A percentile compares a stretch with the other conserved stretches of the same genome.
These are phyloP conservation scores for Knoxia roxburghii DNA, from an alignment of 257 asterid genomes.

Conservation along the genomic window DNA sequence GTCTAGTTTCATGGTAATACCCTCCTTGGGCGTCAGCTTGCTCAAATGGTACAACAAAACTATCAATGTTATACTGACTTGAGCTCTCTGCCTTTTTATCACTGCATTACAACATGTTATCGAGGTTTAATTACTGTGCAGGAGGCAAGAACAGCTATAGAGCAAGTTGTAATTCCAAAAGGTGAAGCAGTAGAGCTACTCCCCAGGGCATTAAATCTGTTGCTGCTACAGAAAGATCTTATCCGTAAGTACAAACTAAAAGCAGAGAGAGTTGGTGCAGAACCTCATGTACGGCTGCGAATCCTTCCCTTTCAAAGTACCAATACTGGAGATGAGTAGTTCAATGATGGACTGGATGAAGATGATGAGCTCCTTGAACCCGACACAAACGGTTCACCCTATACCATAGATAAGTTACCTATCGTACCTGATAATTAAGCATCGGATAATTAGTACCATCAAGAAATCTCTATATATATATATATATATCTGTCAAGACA, in stretches of 20 bases:
- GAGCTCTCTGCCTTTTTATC: background rate
- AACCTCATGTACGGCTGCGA: conserved; percentile 48
- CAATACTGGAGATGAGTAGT: conserved; percentile 31
- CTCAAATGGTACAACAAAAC: background rate
- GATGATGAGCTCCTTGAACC: conserved; percentile 25
- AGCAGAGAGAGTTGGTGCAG: conserved; percentile 68
- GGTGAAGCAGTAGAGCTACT: conserved; percentile 80
- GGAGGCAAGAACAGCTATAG: conserved; percentile 91
- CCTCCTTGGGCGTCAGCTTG: background rate
- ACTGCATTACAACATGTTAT: too few relatives aligned
- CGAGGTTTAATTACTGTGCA: conserved; percentile 26
- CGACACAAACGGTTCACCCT: conserved; percentile 55
- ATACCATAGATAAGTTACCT: conserved; percentile 52
- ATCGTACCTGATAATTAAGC: conserved; percentile 50
- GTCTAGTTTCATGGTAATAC: background rate
- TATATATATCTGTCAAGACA: too few relatives aligned
- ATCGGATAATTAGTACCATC: background rate
- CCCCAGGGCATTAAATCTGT: conserved; percentile 64
- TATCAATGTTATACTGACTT: background rate
- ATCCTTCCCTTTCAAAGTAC: conserved; percentile 52
- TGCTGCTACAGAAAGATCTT: conserved; percentile 83
- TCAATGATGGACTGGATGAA: conserved; percentile 32
- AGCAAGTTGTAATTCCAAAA: conserved; percentile 74
- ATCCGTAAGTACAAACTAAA: conserved; percentile 71
- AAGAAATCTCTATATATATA: background rate